Base-by-base conservation (phyloP, 768 basidiomycete species). In the Boletellus ananas region DNA sequence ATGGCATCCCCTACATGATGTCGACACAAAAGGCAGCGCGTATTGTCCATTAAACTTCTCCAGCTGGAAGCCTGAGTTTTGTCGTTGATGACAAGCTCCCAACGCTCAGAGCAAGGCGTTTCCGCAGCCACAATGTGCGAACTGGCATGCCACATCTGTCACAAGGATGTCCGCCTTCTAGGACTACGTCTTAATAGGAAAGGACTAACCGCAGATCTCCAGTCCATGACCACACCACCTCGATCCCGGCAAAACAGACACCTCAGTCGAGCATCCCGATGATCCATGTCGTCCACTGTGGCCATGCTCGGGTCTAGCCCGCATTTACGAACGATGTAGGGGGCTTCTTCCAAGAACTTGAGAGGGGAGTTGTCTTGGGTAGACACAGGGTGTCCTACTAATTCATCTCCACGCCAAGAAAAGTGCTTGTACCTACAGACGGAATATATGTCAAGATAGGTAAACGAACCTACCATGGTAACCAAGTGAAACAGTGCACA, bases 201-300 rank as follows among this genome's bases (percentile, higher is more conserved):
- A 10, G 20, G 21, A 39, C 51, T 11, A n/a, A 52, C 51, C 29
- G 51, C 51, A 17, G 17, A 12, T 33, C 42, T 52, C 51, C 51
- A 52, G 10, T 35, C 3, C 45, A 47, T 46, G 11, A 43, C 23
- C 12, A 13, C 23, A 18, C 40, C 16, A 9, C 6, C 5, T 31
- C 6, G 20, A 9, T 6, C 4, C 23, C 16, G 4, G 31, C 50
- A 48, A n/a, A 6, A 12, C 7, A 43, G 17, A 18, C 56, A 57
- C 4, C 0, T 39, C 16, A 57, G n/a, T 25, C 50, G 47, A 39
- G 34, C 44, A 37, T 56, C 36, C 18, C 25, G 43, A 4, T 9
- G 34, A 16, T 57, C 50, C 56, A 57, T 56, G 10, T 57, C 50
- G 12, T 49, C 56, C 7, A 14, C 23, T 2, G 47, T 57, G n/a